Conservation (phyloP, 495 filamentous ascomycete genomes). For the Tirmania nivea region DNA sequence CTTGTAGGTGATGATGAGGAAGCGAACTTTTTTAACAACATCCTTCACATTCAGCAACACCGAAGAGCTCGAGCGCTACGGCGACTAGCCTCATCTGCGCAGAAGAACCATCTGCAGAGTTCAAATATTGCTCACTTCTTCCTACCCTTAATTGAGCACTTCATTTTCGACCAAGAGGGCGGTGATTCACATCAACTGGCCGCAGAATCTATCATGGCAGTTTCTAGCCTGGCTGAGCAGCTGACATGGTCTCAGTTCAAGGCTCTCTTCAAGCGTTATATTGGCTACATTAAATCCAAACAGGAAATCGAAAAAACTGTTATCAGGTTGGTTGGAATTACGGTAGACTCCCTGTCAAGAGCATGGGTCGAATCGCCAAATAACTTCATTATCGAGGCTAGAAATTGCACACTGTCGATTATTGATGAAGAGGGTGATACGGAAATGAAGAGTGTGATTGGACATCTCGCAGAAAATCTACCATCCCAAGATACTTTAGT, state of each 20-base stretch:
- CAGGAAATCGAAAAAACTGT: conserved; percentile 68
- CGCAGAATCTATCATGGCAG: conserved; percentile 54
- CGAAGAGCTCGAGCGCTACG: conserved; percentile 68
- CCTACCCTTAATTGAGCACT: conserved; percentile 80
- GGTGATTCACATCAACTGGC: conserved; percentile 64
- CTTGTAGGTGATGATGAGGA: conserved; percentile 63
- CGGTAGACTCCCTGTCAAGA: conserved; percentile 47
- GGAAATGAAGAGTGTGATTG: not conserved
- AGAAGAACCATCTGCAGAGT: conserved; percentile 38
- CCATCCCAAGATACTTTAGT: conserved; percentile 49
- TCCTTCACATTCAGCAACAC: conserved; percentile 77
- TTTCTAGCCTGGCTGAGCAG: conserved; percentile 48
- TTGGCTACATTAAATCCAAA: conserved; percentile 56
- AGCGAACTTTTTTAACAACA: conserved; percentile 79
- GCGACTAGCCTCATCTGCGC: conserved; percentile 43
- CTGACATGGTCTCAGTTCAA: conserved; percentile 85
- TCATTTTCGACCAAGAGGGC: conserved; percentile 62
- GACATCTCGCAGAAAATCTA: conserved; percentile 36
- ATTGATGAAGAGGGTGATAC: conserved; percentile 18
- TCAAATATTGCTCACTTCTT: conserved; percentile 69
- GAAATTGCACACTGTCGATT: conserved; percentile 20
- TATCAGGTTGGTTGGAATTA: conserved; percentile 55
- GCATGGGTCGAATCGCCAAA: conserved; percentile 20
- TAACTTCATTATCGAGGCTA: conserved; percentile 25
- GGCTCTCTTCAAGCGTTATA: conserved; percentile 57